Conservation (phyloP, 2,329 filamentous ascomycete species). For the Arthrocladium fulminans region DNA sequence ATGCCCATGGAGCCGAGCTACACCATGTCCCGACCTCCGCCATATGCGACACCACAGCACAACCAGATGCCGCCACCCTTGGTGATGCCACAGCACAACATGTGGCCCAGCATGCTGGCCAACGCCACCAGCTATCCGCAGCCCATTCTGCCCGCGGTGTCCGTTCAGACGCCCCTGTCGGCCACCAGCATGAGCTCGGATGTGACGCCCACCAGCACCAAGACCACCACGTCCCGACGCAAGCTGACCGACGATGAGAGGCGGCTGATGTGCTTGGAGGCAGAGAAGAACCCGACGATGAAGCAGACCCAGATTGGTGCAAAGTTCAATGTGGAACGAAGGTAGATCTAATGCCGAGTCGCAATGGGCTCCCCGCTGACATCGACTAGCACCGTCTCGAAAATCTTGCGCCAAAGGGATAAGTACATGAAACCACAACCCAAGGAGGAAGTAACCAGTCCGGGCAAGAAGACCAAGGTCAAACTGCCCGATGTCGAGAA, state of each 20-base stretch:
- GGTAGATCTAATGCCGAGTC: slow-evolving; percentile 48
- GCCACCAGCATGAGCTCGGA: slow-evolving; percentile 38
- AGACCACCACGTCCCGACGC: slow-evolving; percentile 56
- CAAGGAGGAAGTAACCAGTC: slow-evolving; percentile 62
- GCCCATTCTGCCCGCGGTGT: slow-evolving; percentile 48
- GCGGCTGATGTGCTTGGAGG: slow-evolving; percentile 85
- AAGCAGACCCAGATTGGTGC: slow-evolving; percentile 96
- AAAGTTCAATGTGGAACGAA: slow-evolving; percentile 92
- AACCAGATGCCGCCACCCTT: slow-evolving; percentile 51
- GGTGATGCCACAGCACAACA: slow-evolving; percentile 54
- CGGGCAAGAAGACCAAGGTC: slow-evolving; percentile 72
- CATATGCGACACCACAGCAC: slow-evolving; percentile 46
- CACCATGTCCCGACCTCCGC: slow-evolving; percentile 48
- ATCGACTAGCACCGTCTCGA: slow-evolving; percentile 79
- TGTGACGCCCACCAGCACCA: slow-evolving; percentile 22
- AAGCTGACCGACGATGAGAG: slow-evolving; percentile 88
- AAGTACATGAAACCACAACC: slow-evolving; percentile 66
- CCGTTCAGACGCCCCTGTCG: slow-evolving; percentile 40
- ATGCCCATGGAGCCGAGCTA: slow-evolving; percentile 51
- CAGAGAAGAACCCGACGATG: slow-evolving; percentile 77
- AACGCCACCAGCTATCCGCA: slow-evolving; percentile 50
- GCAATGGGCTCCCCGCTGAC: slow-evolving; percentile 12
- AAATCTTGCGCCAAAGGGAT: slow-evolving; percentile 88
- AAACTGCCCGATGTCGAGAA: slow-evolving; percentile 88
- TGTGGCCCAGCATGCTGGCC: slow-evolving; percentile 75